Evolutionary conservation across 306 rosid genomes (phyloP), one percentile per base, ranked within the genome.

Genomic region (Sicyos edulis): DNA sequence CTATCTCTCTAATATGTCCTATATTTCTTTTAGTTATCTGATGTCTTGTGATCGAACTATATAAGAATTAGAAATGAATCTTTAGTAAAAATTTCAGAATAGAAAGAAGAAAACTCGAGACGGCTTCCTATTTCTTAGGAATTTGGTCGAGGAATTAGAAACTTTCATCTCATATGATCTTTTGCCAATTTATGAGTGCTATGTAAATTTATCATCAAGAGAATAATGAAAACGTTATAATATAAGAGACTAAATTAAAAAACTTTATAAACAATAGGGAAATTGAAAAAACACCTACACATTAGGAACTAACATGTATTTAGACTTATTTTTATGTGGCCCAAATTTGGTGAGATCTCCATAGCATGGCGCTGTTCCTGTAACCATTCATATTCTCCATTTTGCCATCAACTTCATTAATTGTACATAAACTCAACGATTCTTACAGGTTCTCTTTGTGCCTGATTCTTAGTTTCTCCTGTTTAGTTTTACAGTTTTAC

Each of bases 381-480:
- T 19, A 50, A 37, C 70, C 70, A 10, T 37, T 3, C 6, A n/a
- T 8, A 37, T n/a, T 63, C 15, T 37, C 14, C 11, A 7, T 15
- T 62, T 62, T 26, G 15, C 20, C 16, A 37, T 40, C 16, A 63
- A 24, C 53, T 65, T 65, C 53, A n/a, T 65, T 34, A 63, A 17
- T 37, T 42, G n/a, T 17, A 17, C 24, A 42, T 11, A 54, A 63
- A 44, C 53, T 42, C 20, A 29, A 65, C 54, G 22, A 40, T 65
- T 3, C 12, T 21, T 65, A 16, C 37, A 66, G 20, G 19, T 66
- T 66, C 37, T 66, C 50, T 66, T 64, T 50, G 51, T 64, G 70
- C 70, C 5, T 7, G 11, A 24, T 24, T 67, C 51, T 67, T 3
- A 53, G 4, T n/a, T 17, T 29, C 10, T 34, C 29, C 29, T 26